phyloP scores from a whole-genome alignment of 495 filamentous ascomycete species.

The Penicillium tannophilum region DNA sequence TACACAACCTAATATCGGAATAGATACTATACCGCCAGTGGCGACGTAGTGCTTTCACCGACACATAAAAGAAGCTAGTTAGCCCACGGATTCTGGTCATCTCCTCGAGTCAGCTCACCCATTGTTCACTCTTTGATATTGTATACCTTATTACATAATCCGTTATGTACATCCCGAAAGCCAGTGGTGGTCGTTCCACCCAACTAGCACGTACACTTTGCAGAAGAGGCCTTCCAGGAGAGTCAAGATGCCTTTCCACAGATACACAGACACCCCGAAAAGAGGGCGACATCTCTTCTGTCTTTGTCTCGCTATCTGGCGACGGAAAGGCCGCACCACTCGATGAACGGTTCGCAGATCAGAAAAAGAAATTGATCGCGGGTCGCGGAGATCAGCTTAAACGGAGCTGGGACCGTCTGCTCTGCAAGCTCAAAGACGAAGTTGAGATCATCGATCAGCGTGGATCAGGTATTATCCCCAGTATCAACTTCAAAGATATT shows the following conservation, averaged over 20 bases:
- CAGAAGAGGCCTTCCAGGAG: not conserved
- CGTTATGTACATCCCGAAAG: not conserved
- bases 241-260: not conserved
- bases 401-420: conserved; percentile 13
- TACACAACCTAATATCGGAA: not conserved
- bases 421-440: conserved; percentile 10
- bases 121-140: not conserved
- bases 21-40: not conserved
- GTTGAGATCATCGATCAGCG: conserved; percentile 12
- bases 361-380: conserved; percentile 12
- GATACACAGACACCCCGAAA: not conserved
- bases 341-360: conserved; percentile 11
- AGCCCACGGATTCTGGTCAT: not conserved
- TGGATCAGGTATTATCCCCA: conserved; percentile 11
- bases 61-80: not conserved
- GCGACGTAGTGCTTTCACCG: not conserved
- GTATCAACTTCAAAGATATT: conserved; percentile 16
- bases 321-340: conserved; percentile 6
- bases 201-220: not conserved
- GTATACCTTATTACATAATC: not conserved
- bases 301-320: conserved; percentile 20
- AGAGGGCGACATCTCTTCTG: conserved; percentile 21
- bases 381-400: conserved; percentile 14
- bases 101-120: not conserved
- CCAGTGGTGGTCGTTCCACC: not conserved